Evolutionary conservation across 129 eudicot species (phyloP).

Genomic region (Chrysanthemum seticuspe): DNA sequence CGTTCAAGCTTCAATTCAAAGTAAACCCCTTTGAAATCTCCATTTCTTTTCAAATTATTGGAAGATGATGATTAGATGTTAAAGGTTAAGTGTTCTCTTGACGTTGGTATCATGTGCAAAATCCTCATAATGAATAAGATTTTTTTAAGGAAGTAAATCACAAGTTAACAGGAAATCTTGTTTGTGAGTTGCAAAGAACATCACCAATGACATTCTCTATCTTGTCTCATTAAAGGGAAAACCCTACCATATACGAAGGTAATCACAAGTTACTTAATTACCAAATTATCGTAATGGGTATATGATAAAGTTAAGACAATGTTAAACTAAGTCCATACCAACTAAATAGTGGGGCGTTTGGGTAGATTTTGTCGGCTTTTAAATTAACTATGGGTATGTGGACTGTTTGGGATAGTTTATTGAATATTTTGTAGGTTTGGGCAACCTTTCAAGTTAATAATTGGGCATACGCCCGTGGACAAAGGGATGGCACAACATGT

Average conservation of each 20-base stretch:
- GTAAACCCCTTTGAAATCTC: neutral
- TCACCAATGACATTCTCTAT: slow-evolving; percentile 21
- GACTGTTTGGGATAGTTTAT: no score
- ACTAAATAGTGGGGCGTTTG: no score
- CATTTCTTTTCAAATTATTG: neutral
- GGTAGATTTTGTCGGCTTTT: no score
- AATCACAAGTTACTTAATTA: neutral
- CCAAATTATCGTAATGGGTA: neutral
- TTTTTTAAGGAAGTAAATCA: slow-evolving; percentile 14
- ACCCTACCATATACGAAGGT: slow-evolving; percentile 17
- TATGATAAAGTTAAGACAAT: no score
- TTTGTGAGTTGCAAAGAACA: slow-evolving; percentile 19
- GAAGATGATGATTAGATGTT: slow-evolving; percentile 1
- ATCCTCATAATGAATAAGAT: slow-evolving; percentile 22
- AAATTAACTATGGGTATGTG: no score
- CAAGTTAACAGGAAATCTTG: slow-evolving; percentile 17
- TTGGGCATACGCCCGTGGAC: no score
- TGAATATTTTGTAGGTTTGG: no score
- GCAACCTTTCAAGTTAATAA: no score
- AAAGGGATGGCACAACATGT: no score
- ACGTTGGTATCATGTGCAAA: slow-evolving; percentile 13
- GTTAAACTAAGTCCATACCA: no score
- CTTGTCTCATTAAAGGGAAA: slow-evolving; percentile 12
- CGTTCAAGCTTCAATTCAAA: no score
- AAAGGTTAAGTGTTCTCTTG: slow-evolving; percentile 5